phyloP scores from a whole-genome alignment of 257 asterid genomes.

The Ophiorrhiza pumila region DNA sequence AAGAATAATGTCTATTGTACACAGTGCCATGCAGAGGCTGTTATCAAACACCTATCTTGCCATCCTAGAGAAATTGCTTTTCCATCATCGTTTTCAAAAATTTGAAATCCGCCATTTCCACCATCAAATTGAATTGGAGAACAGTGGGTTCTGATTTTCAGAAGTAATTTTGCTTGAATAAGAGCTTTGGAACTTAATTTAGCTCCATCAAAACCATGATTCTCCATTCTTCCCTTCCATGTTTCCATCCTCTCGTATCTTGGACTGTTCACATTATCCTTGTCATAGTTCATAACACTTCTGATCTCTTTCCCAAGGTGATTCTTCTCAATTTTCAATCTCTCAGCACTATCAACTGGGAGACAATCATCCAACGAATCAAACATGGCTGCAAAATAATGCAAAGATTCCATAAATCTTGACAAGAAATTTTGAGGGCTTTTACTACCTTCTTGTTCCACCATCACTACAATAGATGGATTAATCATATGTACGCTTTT shows the following conservation, averaged over 20 bases:
- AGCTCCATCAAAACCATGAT: constrained; percentile 45
- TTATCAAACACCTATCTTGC: constrained; percentile 71
- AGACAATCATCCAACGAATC: constrained; percentile 71
- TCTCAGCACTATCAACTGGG: constrained; percentile 58
- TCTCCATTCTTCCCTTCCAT: constrained; percentile 63
- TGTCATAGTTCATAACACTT: constrained; percentile 36
- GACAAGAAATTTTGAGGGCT: constrained; percentile 49
- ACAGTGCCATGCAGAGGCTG: constrained; percentile 76
- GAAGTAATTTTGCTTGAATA: constrained; percentile 62
- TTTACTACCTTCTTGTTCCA: constrained; percentile 64
- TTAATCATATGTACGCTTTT: constrained; percentile 32
- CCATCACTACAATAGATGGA: constrained; percentile 56
- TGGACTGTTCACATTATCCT: constrained; percentile 25
- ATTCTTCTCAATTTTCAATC: constrained; percentile 64
- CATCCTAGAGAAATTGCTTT: constrained; percentile 74
- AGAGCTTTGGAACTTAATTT: constrained; percentile 39
- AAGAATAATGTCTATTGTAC: constrained; percentile 9
- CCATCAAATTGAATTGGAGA: constrained; percentile 38
- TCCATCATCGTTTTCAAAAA: constrained; percentile 64
- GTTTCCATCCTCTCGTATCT: constrained; percentile 52
- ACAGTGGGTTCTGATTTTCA: constrained; percentile 63
- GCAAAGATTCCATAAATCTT: constrained; percentile 74
- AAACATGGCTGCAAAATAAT: constrained; percentile 63
- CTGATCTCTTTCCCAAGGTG: constrained; percentile 56
- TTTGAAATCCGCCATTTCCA: constrained; percentile 46